Percentiles rank a stretch among this genome's conserved stretches.
Evolutionary conservation across 2,329 filamentous ascomycete species (phyloP).

Genomic region (Aspergillus versicolor): DNA sequence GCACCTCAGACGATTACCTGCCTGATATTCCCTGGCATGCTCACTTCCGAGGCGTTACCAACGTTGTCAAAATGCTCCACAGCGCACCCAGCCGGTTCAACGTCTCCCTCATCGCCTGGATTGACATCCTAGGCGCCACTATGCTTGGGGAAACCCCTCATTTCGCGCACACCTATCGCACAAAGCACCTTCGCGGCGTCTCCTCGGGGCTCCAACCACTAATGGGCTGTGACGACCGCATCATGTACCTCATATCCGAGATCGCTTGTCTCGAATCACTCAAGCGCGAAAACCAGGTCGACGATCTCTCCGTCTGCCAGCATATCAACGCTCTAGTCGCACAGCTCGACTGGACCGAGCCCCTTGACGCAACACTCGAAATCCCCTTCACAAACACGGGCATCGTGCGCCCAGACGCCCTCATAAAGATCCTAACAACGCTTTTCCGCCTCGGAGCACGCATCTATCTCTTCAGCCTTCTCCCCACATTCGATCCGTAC

Average conservation of each 20-base stretch:
- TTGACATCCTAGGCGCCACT: constrained; percentile 90
- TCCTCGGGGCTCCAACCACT: constrained; percentile 78
- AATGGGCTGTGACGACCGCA: constrained; percentile 94
- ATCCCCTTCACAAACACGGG: constrained; percentile 58
- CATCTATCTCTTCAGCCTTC: constrained; percentile 90
- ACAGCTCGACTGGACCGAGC: constrained; percentile 63
- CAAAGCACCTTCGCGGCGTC: constrained; percentile 71
- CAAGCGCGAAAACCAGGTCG: constrained; percentile 67
- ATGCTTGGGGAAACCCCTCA: constrained; percentile 82
- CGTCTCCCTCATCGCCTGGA: constrained; percentile 86
- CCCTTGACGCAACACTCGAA: constrained; percentile 62
- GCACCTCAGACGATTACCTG: constrained; percentile 75
- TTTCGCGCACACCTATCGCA: constrained; percentile 88
- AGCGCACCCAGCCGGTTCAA: constrained; percentile 72
- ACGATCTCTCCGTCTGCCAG: constrained; percentile 78
- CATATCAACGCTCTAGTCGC: constrained; percentile 84
- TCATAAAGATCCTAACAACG: constrained; percentile 82
- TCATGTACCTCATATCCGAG: constrained; percentile 98
- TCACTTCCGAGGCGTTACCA: constrained; percentile 87
- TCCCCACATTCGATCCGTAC: constrained; percentile 77
- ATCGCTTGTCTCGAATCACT: constrained; percentile 92
- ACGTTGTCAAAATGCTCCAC: constrained; percentile 71
- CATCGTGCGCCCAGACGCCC: constrained; percentile 73
- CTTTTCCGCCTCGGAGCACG: constrained; percentile 88
- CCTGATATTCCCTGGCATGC: constrained; percentile 94